These are phyloP conservation scores for Diophrys sp. DNA, from an alignment of 73 alveolate genomes.

Conservation along the genomic window DNA sequence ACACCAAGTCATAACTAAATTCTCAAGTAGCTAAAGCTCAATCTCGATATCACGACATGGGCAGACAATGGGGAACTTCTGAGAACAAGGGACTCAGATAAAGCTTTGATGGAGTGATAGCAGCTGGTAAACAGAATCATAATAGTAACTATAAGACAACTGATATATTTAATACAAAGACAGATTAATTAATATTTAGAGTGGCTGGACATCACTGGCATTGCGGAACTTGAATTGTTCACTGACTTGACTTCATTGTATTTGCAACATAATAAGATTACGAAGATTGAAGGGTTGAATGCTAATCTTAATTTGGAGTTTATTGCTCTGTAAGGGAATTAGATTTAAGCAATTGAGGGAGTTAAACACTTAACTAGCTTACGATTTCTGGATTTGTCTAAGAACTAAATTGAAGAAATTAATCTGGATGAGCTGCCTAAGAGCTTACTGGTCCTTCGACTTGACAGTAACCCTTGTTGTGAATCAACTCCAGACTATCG, in stretches of 20 bases:
- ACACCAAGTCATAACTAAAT: not conserved
- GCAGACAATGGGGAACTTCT: not conserved
- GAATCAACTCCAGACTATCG: conserved; percentile 16
- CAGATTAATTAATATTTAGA: not conserved
- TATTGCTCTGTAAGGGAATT: conserved; percentile 35
- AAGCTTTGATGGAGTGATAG: conserved; percentile 2
- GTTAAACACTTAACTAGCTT: conserved; percentile 8
- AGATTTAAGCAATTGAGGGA: conserved; percentile 19
- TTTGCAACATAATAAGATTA: conserved; percentile 31
- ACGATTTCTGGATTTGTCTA: conserved; percentile 25
- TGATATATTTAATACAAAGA: not conserved
- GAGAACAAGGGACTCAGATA: not conserved
- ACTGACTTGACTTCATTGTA: conserved; percentile 24
- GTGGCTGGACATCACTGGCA: conserved; percentile 9
- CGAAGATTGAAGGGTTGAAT: conserved; percentile 26
- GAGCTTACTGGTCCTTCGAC: conserved; percentile 14
- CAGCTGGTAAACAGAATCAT: not conserved
- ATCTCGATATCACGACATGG: not conserved
- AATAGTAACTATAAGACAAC: not conserved
- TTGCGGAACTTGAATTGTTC: conserved; percentile 40
- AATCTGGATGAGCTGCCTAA: conserved; percentile 28
- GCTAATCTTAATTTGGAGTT: conserved; percentile 12
- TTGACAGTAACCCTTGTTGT: conserved; percentile 37
- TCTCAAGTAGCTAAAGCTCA: not conserved
- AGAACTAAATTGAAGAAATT: conserved; percentile 24